Evolutionary conservation across 2,329 filamentous ascomycete species (phyloP).

Genomic region (Knufia fluminis): DNA sequence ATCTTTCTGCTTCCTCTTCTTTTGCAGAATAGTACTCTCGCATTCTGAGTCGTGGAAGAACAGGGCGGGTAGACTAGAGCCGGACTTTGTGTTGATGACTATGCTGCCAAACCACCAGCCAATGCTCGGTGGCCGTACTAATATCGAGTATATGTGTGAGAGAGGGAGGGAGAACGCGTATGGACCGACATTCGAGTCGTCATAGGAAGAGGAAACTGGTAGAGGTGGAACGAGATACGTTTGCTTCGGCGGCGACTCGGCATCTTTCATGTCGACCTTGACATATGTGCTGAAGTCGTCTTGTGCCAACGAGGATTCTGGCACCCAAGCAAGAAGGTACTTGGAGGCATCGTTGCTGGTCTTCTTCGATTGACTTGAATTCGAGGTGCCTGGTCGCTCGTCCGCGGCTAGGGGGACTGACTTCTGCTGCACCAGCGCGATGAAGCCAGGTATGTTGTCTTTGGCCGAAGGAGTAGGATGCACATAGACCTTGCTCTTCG

Average conservation of each 20-base stretch:
- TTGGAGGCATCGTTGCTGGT: conserved; percentile 52
- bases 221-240: conserved; percentile 86
- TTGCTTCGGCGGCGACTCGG: conserved; percentile 70
- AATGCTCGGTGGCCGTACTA: conserved; percentile 81
- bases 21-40: conserved; percentile 86
- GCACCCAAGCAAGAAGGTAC: conserved; percentile 84
- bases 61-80: conserved; percentile 86
- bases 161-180: conserved; percentile 91
- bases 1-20: conserved; percentile 74
- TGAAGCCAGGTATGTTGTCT: conserved; percentile 91
- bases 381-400: conserved; percentile 27
- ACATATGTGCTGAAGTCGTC: conserved; percentile 83
- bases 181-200: conserved; percentile 56
- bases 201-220: conserved; percentile 69
- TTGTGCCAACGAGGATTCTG: conserved; percentile 70
- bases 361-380: conserved; percentile 34
- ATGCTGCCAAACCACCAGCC: conserved; percentile 99
- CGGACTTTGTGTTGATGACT: conserved; percentile 81
- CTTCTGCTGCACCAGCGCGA: conserved; percentile 89
- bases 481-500: conserved; percentile 98
- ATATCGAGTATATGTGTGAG: conserved; percentile 78
- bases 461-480: conserved; percentile 87
- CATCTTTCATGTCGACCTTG: conserved; percentile 84
- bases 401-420: conserved; percentile 23
- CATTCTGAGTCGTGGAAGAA: conserved; percentile 99